These are phyloP conservation scores for Sporothrix mexicana DNA, from an alignment of 2,329 filamentous ascomycete species.

Conservation along the genomic window DNA sequence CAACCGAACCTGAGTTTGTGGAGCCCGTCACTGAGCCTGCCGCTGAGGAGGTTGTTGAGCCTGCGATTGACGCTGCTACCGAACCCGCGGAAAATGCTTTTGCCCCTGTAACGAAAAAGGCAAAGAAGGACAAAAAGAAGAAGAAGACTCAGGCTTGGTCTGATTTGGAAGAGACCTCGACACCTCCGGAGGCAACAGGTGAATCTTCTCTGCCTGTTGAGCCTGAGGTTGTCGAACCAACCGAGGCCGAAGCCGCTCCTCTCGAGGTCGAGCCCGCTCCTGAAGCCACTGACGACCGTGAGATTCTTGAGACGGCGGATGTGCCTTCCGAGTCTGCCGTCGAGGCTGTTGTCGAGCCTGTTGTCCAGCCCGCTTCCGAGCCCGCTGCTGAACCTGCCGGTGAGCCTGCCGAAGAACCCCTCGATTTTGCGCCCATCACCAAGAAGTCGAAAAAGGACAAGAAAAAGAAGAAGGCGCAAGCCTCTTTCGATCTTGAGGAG, in stretches of 20 bases:
- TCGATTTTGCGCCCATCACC: constrained; percentile 2
- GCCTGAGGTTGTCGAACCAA: not conserved
- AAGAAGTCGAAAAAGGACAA: constrained; percentile 30
- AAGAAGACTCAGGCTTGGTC: constrained; percentile 18
- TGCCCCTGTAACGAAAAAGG: constrained; percentile 10
- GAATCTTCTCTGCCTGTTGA: not conserved
- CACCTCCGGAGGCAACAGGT: not conserved
- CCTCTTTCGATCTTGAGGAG: not conserved
- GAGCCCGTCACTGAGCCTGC: not conserved
- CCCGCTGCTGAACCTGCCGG: not conserved
- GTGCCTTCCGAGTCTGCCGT: too few species aligned
- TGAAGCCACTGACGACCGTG: too few species aligned
- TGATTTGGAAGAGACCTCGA: not conserved
- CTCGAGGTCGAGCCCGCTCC: not conserved
- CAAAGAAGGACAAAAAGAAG: constrained; percentile 13
- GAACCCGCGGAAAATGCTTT: not conserved
- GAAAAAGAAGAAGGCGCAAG: constrained; percentile 26
- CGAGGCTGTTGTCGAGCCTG: not conserved
- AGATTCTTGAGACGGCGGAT: too few species aligned
- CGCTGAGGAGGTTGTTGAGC: not conserved
- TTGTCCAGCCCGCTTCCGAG: not conserved
- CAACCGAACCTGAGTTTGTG: not conserved
- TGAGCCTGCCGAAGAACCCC: not conserved
- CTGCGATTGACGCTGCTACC: not conserved
- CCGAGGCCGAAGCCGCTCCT: not conserved